phyloP scores from a whole-genome alignment of 2,329 filamentous ascomycete species.

The Trichoderma aggressivum region DNA sequence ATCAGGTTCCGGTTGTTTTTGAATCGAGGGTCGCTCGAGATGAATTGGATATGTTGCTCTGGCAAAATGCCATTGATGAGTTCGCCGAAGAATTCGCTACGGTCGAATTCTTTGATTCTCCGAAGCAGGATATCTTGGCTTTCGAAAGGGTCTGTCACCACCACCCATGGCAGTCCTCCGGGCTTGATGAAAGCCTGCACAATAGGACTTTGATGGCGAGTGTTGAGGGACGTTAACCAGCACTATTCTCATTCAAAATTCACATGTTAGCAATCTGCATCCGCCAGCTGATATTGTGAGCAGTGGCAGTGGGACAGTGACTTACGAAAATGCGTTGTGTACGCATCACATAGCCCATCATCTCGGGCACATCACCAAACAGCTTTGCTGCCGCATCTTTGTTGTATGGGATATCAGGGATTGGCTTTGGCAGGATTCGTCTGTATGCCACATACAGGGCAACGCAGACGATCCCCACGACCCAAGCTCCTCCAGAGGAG shows the following conservation, averaged over 20 bases:
- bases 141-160: constrained; percentile 9
- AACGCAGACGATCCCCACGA: neutral
- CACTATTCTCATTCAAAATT: neutral
- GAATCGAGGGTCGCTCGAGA: constrained; percentile 7
- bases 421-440: constrained; percentile 4
- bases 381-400: constrained; percentile 5
- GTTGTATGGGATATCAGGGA: constrained; percentile 5
- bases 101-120: constrained; percentile 9
- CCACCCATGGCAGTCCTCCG: neutral
- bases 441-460: constrained; percentile 3
- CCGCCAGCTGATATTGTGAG: neutral
- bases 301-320: neutral
- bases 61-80: neutral
- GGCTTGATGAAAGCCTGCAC: constrained; percentile 8
- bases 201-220: constrained; percentile 8
- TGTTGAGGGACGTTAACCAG: constrained; percentile 6
- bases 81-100: neutral
- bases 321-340: constrained; percentile 12
- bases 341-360: constrained; percentile 9
- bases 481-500: neutral
- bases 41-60: constrained; percentile 7
- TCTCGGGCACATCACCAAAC: constrained; percentile 10
- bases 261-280: neutral
- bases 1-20: constrained; percentile 5
- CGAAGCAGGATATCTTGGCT: constrained; percentile 11